Evolutionary conservation across 2,329 filamentous ascomycete species (phyloP).

Genomic region (Microdochium bolleyi): DNA sequence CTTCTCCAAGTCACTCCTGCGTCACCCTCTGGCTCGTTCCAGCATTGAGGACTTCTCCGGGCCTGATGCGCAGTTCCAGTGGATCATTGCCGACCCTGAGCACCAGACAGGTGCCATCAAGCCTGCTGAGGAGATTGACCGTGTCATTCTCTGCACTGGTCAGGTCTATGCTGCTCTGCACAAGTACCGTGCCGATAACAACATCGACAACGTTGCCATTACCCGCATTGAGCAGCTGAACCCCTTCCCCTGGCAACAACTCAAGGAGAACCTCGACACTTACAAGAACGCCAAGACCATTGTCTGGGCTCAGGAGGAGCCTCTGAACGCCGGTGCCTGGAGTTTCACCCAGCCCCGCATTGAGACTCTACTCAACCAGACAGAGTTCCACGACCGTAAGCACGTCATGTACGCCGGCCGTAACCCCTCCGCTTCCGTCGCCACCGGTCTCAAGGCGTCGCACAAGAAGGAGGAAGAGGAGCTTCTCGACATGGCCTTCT

Average conservation of each 20-base stretch:
- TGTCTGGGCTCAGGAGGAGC: slow-evolving; percentile 96
- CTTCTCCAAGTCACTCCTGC: slow-evolving; percentile 95
- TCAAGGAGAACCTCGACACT: slow-evolving; percentile 91
- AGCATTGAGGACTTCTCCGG: slow-evolving; percentile 84
- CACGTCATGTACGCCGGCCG: slow-evolving; percentile 97
- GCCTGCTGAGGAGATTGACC: slow-evolving; percentile 78
- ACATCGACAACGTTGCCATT: slow-evolving; percentile 84
- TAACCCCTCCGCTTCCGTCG: slow-evolving; percentile 86
- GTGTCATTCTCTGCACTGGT: slow-evolving; percentile 88
- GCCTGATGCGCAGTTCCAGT: slow-evolving; percentile 80
- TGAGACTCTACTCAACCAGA: slow-evolving; percentile 91
- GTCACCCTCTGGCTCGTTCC: slow-evolving; percentile 87
- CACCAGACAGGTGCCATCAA: slow-evolving; percentile 72
- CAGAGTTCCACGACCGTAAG: slow-evolving; percentile 84
- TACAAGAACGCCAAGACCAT: slow-evolving; percentile 98
- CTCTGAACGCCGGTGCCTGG: slow-evolving; percentile 95
- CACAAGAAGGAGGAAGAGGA: slow-evolving; percentile 93
- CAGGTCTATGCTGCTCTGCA: slow-evolving; percentile 87
- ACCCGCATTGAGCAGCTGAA: slow-evolving; percentile 96
- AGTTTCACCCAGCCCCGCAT: slow-evolving; percentile 95
- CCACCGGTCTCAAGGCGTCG: slow-evolving; percentile 80
- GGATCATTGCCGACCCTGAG: slow-evolving; percentile 88
- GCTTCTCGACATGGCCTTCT: slow-evolving; percentile 59
- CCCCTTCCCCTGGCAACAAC: slow-evolving; percentile 96
- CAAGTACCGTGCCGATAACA: slow-evolving; percentile 84